Conservation (phyloP, 768 basidiomycete genomes). For the Suillus sp. region DNA sequence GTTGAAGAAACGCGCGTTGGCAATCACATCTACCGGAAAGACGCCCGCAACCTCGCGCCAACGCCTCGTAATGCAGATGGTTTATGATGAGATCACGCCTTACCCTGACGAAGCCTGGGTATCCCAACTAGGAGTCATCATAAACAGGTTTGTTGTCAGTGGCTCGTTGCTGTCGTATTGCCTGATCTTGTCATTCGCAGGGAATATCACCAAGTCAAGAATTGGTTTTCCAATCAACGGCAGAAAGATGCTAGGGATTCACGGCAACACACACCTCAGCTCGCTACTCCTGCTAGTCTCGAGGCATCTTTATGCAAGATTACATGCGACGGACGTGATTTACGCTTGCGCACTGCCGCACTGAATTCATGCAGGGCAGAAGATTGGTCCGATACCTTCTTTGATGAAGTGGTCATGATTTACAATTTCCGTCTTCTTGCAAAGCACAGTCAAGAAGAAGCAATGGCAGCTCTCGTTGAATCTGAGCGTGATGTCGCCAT, state of each 20-base stretch:
- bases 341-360: constrained; percentile 52
- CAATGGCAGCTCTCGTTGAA: constrained; percentile 31
- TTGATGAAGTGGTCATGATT: constrained; percentile 63
- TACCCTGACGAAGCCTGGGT: constrained; percentile 67
- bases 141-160: constrained; percentile 45
- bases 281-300: constrained; percentile 34
- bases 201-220: constrained; percentile 62
- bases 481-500: constrained; percentile 15
- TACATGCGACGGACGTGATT: constrained; percentile 39
- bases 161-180: not conserved
- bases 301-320: constrained; percentile 39
- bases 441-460: constrained; percentile 40
- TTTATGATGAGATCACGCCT: constrained; percentile 66
- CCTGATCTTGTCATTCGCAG: constrained; percentile 31
- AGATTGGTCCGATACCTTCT: constrained; percentile 63
- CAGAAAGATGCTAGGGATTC: constrained; percentile 46
- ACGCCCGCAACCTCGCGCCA: constrained; percentile 58
- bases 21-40: constrained; percentile 38
- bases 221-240: constrained; percentile 70
- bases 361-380: constrained; percentile 43
- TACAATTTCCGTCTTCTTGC: constrained; percentile 48
- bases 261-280: constrained; percentile 36
- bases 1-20: constrained; percentile 33
- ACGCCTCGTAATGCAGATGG: constrained; percentile 59
- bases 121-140: constrained; percentile 56